phyloP scores from a whole-genome alignment of 2,329 filamentous ascomycete genomes.

The Coniella lustricola region DNA sequence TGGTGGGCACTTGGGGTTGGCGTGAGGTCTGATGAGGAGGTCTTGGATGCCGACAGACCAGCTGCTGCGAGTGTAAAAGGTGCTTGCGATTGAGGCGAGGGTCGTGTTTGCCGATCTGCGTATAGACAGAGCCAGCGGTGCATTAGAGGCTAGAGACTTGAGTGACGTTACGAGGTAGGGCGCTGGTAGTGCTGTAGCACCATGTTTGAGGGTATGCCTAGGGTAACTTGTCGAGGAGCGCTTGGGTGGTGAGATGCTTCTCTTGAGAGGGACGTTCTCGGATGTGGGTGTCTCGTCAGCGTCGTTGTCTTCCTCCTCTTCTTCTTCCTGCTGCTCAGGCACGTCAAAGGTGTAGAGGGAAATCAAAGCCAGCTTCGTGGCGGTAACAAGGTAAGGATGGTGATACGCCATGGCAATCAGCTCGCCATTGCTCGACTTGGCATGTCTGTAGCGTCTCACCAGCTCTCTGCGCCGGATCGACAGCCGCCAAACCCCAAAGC shows the following conservation, averaged over 20 bases:
- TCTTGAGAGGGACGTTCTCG: background rate
- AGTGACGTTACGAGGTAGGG: constrained; percentile 68
- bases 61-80: constrained; percentile 67
- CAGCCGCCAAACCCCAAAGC: constrained; percentile 63
- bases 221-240: too few relatives aligned
- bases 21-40: constrained; percentile 49
- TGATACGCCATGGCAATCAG: constrained; percentile 65
- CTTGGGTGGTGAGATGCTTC: background rate
- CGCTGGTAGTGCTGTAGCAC: constrained; percentile 19
- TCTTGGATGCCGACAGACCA: constrained; percentile 95
- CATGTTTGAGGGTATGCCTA: too few relatives aligned
- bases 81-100: constrained; percentile 82
- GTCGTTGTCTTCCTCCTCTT: background rate
- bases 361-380: constrained; percentile 66
- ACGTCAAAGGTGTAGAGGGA: constrained; percentile 65
- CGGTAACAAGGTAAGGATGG: constrained; percentile 70
- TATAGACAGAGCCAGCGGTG: constrained; percentile 76
- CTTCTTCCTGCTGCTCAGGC: constrained; percentile 13
- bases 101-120: constrained; percentile 57
- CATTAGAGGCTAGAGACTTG: constrained; percentile 69
- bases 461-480: constrained; percentile 39
- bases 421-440: constrained; percentile 54
- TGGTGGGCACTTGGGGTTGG: constrained; percentile 16
- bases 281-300: background rate
- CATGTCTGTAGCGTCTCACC: constrained; percentile 48